Evolutionary conservation across 306 rosid species (phyloP), one percentile per base, ranked within the genome.

Genomic region (Gastrolobium villosum): DNA sequence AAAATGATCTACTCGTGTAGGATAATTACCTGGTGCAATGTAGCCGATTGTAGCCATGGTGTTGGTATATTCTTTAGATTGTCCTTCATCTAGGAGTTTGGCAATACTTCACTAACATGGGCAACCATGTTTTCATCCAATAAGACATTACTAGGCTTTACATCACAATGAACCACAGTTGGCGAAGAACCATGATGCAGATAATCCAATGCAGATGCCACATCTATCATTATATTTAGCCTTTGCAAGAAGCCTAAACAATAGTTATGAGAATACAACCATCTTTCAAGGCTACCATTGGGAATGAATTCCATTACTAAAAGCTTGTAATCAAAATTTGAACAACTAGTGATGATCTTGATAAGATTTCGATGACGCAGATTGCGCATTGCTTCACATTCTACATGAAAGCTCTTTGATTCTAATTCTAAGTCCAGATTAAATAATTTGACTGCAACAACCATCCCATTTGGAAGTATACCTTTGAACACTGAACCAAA

Each of bases 201-300:
- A 56, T 80, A 80, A 10, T 80, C 84, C 74, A 72, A 53, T 53
- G 84, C 84, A 10, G 68, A 80, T 63, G 84, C 74, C 10, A 80
- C 79, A 80, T 80, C 79, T 31, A 80, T 72, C 84, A 80, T 72
- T 63, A 80, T 72, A 20, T 72, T 63, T 46, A 80, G 52, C 49
- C 84, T 80, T 80, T 80, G 72, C 52, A 80, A 63, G 83, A 79
- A 72, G 44, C 44, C 74, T 10, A 79, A 40, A 3, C 26, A 50
- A 53, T 40, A 14, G 83, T 79, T 79, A 52, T 72, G 40, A 31
- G 74, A 63, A 48, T 80, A 63, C 54, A 80, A 72, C 74, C 74
- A 72, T 52, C 35, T 53, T 13, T 80, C 84, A 46, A 80, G 64
- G 39, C 78, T 80, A 14, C 84, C 84, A 72, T 80, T 72, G 4